Evolutionary conservation across 768 basidiomycete genomes (phyloP).

Genomic region (Lepiota brunneoincarnata): DNA sequence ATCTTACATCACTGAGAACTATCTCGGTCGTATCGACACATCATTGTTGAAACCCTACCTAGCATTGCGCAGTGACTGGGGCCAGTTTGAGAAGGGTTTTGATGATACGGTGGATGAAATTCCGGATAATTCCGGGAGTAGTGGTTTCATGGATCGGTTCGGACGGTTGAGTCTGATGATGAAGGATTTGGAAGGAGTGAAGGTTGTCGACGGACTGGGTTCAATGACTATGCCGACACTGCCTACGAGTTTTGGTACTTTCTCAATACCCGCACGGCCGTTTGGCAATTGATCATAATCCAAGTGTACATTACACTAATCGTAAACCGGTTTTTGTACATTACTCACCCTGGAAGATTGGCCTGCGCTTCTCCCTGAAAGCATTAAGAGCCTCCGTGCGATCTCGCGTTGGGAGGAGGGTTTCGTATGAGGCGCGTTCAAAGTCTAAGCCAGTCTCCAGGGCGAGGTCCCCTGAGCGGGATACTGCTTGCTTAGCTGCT

Average conservation of each 20-base stretch:
- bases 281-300: conserved; percentile 30
- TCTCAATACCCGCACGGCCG: conserved; percentile 38
- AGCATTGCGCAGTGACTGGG: conserved; percentile 88
- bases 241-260: conserved; percentile 51
- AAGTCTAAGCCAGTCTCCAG: conserved; percentile 92
- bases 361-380: conserved; percentile 80
- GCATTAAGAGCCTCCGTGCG: conserved; percentile 82
- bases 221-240: conserved; percentile 58
- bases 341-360: conserved; percentile 80
- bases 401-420: conserved; percentile 71
- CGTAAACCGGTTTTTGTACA: conserved; percentile 19
- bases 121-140: conserved; percentile 37
- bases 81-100: conserved; percentile 79
- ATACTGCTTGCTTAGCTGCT: conserved; percentile 87
- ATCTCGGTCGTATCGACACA: conserved; percentile 89
- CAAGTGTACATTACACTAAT: conserved; percentile 19
- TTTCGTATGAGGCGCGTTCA: conserved; percentile 83
- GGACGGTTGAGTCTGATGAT: conserved; percentile 80
- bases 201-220: conserved; percentile 47
- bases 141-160: conserved; percentile 61
- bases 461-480: conserved; percentile 72
- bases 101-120: conserved; percentile 50
- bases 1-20: conserved; percentile 92
- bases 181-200: conserved; percentile 79
- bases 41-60: conserved; percentile 88